Conservation (phyloP, 345 rosid species). For the Atalantia buxifolia region DNA sequence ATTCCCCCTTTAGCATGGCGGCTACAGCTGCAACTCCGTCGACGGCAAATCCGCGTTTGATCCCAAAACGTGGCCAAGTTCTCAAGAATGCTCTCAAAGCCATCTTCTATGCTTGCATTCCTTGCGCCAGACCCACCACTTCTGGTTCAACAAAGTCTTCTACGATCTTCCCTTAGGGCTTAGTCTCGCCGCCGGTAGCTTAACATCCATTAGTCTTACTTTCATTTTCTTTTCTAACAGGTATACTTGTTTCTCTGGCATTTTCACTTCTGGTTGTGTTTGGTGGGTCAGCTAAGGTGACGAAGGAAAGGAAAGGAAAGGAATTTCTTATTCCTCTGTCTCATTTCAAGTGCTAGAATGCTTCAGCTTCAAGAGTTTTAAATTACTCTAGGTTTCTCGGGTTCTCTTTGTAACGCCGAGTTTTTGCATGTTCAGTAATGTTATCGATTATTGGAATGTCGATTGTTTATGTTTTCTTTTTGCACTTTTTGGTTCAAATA, state of each 20-base stretch:
- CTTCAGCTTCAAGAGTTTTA: background rate
- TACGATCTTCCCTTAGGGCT: background rate
- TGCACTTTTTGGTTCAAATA: background rate
- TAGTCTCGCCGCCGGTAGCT: background rate
- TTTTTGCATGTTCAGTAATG: background rate
- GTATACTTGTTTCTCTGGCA: background rate
- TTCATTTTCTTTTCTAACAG: too few species aligned
- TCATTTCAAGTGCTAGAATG: background rate
- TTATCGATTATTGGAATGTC: background rate
- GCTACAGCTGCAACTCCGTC: background rate
- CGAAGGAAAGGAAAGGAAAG: background rate
- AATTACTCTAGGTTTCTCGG: background rate
- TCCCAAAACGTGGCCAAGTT: slow-evolving; percentile 50
- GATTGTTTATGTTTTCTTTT: background rate
- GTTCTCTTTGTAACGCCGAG: background rate
- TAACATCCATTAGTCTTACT: background rate
- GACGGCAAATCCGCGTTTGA: slow-evolving; percentile 20
- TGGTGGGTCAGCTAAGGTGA: background rate
- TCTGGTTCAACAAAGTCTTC: background rate
- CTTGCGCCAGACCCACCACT: background rate
- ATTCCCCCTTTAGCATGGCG: background rate
- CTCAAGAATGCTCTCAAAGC: slow-evolving; percentile 28
- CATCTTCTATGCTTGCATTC: slow-evolving; percentile 19
- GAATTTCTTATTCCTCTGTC: background rate
- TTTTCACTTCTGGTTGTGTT: background rate